phyloP scores from a whole-genome alignment of 2,329 filamentous ascomycete genomes.

The Emmonsia crescens region DNA sequence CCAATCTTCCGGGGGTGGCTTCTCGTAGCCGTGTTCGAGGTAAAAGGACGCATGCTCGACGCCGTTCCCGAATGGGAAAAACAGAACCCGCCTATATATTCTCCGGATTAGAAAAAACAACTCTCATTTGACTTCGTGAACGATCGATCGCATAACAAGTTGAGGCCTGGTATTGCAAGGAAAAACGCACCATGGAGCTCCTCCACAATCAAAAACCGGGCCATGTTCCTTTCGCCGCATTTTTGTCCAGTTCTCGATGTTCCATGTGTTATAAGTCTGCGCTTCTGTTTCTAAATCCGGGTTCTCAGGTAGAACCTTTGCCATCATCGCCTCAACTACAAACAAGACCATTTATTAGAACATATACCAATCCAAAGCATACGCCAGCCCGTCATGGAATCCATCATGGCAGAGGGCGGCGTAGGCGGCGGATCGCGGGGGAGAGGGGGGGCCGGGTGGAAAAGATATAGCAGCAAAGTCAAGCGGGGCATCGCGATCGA shows the following conservation, averaged over 20 bases:
- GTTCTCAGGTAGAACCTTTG: conserved; percentile 61
- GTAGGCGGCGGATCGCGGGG: neutral
- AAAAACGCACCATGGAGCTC: conserved; percentile 67
- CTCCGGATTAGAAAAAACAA: conserved; percentile 16
- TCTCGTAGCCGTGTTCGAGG: conserved; percentile 82
- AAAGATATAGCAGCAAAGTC: neutral
- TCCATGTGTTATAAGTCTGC: conserved; percentile 72
- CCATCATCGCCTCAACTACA: conserved; percentile 73
- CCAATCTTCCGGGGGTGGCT: conserved; percentile 76
- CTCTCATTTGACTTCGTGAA: neutral
- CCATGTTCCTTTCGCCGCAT: conserved; percentile 75
- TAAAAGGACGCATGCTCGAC: conserved; percentile 92
- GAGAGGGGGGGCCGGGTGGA: neutral
- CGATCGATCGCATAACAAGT: neutral
- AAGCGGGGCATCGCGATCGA: neutral
- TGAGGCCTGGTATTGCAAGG: neutral
- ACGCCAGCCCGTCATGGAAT: neutral
- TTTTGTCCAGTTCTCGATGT: conserved; percentile 70
- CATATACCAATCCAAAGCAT: neutral
- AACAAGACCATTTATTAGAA: neutral
- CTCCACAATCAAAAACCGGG: conserved; percentile 75
- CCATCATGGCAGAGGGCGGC: neutral
- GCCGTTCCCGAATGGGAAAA: conserved; percentile 93
- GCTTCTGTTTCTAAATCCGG: conserved; percentile 72
- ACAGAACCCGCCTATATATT: conserved; percentile 67